Evolutionary conservation across 495 filamentous ascomycete species (phyloP).

Genomic region (Penicillium atrosanguineum): DNA sequence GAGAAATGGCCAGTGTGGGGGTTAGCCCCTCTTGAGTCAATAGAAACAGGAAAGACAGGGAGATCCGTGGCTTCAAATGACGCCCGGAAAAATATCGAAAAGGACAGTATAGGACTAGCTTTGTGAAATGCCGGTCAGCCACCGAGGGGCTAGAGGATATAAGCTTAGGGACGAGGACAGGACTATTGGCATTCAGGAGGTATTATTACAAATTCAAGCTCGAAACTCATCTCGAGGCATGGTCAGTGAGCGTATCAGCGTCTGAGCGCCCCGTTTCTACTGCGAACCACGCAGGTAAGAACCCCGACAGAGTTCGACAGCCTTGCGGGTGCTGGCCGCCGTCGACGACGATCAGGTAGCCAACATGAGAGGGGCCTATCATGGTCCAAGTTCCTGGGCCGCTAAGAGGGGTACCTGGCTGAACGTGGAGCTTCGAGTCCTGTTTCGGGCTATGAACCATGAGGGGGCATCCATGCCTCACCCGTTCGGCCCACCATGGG

Average conservation of each 20-base stretch:
- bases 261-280: background rate
- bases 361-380: background rate
- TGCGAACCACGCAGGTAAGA: background rate
- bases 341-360: slow-evolving; percentile 1
- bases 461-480: background rate
- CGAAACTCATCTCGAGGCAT: background rate
- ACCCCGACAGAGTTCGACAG: slow-evolving; percentile 3
- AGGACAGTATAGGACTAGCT: background rate
- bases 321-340: background rate
- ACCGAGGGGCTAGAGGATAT: slow-evolving; percentile 7
- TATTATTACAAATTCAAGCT: background rate
- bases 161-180: slow-evolving; percentile 6
- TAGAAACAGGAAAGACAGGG: slow-evolving; percentile 1
- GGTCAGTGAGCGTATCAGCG: background rate
- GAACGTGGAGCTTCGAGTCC: background rate
- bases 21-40: background rate
- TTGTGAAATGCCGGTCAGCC: background rate
- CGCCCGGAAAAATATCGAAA: background rate
- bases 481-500: background rate
- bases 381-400: background rate
- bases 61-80: slow-evolving; percentile 3
- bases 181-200: slow-evolving; percentile 2
- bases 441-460: background rate
- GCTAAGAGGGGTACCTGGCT: background rate
- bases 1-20: slow-evolving; percentile 4